Percentiles rank a stretch among this genome's conserved stretches.
phyloP scores from a whole-genome alignment of 116 monocot species.

The Trichopus zeylanicus region DNA sequence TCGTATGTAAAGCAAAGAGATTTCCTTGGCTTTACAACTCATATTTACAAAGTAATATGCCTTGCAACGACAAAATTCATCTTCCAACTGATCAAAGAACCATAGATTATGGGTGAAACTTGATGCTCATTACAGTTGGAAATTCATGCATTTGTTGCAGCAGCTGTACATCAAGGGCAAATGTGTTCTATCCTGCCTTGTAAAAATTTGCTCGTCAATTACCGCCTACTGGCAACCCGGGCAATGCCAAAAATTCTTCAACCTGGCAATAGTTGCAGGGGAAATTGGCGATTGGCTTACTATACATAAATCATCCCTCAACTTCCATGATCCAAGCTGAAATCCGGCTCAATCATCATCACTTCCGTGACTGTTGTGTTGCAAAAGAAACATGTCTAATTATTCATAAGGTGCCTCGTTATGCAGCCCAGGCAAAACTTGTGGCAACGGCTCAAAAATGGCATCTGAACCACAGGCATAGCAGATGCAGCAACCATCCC shows the following conservation, averaged over 20 bases:
- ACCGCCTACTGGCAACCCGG: too few relatives aligned
- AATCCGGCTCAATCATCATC: slow-evolving; percentile 17
- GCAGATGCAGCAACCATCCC: slow-evolving; percentile 78
- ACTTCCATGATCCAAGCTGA: neutral
- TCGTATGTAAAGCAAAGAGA: neutral
- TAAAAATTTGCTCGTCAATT: too few relatives aligned
- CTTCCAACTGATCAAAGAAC: slow-evolving; percentile 14
- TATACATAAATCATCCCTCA: neutral
- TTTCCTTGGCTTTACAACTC: slow-evolving; percentile 32
- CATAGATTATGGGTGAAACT: too few relatives aligned
- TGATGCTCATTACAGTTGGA: neutral
- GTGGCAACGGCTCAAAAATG: slow-evolving; percentile 76
- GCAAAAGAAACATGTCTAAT: slow-evolving; percentile 91
- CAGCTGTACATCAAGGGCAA: too few relatives aligned
- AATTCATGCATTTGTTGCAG: neutral
- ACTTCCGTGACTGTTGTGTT: slow-evolving; percentile 69
- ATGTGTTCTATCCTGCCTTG: too few relatives aligned
- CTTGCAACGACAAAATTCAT: slow-evolving; percentile 36
- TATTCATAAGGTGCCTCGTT: slow-evolving; percentile 78
- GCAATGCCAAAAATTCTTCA: too few relatives aligned
- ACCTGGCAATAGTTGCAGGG: neutral
- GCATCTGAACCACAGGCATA: slow-evolving; percentile 58
- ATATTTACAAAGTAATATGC: slow-evolving; percentile 33
- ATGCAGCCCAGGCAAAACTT: slow-evolving; percentile 87
- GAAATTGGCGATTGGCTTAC: neutral